Evolutionary conservation across 2,329 filamentous ascomycete genomes (phyloP), one percentile per base, ranked within the genome.

Genomic region (Didymella segeticola): DNA sequence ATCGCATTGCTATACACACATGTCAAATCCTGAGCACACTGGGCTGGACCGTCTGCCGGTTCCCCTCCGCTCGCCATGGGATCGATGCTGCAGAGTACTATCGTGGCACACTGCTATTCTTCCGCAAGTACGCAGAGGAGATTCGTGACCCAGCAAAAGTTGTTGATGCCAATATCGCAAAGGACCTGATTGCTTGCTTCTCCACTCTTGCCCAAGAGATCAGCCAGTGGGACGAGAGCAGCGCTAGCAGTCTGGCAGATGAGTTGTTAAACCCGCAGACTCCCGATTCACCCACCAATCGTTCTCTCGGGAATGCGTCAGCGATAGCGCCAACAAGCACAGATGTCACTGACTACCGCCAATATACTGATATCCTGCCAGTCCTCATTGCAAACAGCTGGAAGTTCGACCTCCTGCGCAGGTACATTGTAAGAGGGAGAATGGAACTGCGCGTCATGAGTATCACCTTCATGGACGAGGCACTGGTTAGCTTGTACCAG

Each of bases 391-490:
- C 80, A 1, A 79, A 81, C 46, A 82, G 86, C 49, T 96, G 90
- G 88, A 87, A 86, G 43, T 86, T 96, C 63, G 79, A 80, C 36
- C 78, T 88, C 1, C 78, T 90, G 45, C 86, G 85, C 63, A 88
- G 85, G 61, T 86, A 93, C 61, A 87, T 97, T 46, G 86, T 84
- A 66, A 93, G 90, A 52, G 88, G 90, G 29, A 90, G 93, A 66
- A 96, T 98, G 91, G 91, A 96, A 68, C 80, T 97, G 30, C 88
- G 93, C 30, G 89, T 96, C 11, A 83, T 86, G 70, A 91, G 91
- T 17, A 87, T 93, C 43, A 83, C 86, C n/a, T 80, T 79, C 17
- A 88, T 97, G 83, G 89, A 90, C 60, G 70, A 68, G 8, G 86
- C 90, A 25, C 80, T 97, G 29, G 83, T 96, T 8, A 69, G 73